These are phyloP conservation scores for Oemleria cerasiformis DNA, from an alignment of 306 rosid genomes.

Conservation along the genomic window DNA sequence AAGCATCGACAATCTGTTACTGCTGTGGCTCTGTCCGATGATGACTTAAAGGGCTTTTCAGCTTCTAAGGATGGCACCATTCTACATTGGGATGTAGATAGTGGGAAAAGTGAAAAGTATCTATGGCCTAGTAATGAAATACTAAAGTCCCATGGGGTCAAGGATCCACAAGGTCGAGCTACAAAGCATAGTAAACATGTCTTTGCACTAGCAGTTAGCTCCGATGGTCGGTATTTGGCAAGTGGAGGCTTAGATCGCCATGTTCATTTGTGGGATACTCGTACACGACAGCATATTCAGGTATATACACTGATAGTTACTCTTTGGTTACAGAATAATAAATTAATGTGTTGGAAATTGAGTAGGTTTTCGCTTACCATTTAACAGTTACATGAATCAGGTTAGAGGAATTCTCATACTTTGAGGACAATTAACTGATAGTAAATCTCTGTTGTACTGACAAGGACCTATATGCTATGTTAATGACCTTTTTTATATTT, in stretches of 20 bases:
- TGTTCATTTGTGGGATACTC: conserved; percentile 93
- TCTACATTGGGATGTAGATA: conserved; percentile 82
- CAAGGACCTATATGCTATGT: not conserved
- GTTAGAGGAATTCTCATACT: not conserved
- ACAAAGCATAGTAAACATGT: conserved; percentile 62
- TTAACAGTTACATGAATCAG: not conserved
- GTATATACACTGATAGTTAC: conserved; percentile 31
- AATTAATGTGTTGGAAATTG: not conserved
- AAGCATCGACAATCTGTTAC: conserved; percentile 80
- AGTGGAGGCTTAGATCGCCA: conserved; percentile 96
- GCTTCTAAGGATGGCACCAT: conserved; percentile 90
- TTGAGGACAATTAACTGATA: not conserved
- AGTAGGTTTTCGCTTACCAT: not conserved
- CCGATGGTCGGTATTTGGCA: conserved; percentile 88
- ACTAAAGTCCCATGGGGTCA: conserved; percentile 72
- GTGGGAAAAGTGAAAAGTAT: conserved; percentile 74
- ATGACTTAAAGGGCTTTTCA: conserved; percentile 81
- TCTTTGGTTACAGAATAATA: not conserved
- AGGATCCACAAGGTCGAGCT: conserved; percentile 77
- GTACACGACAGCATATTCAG: conserved; percentile 85
- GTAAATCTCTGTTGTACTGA: not conserved
- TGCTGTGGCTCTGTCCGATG: conserved; percentile 76
- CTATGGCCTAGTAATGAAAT: conserved; percentile 69
- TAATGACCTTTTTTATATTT: not conserved
- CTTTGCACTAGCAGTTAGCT: conserved; percentile 73